Evolutionary conservation across 2,329 filamentous ascomycete genomes (phyloP), one percentile per base, ranked within the genome.

Genomic region (Clonostachys rhizophaga): DNA sequence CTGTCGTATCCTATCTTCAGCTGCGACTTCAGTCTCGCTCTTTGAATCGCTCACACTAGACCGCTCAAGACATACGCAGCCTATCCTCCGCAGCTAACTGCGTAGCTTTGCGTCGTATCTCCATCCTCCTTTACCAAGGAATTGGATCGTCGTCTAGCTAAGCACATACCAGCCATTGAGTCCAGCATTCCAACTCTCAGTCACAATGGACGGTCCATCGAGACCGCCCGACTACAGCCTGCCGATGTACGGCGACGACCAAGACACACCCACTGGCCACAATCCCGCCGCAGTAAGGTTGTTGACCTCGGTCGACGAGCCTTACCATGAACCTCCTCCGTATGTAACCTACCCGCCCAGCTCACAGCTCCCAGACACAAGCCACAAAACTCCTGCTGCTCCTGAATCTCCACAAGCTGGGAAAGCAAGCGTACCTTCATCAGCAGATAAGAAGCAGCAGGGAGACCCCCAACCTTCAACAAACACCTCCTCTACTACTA

Each of bases 301-400:
- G 56, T 67, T 86, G 66, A 84, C 81, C 45, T 83, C 79, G 7
- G 72, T 81, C 62, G 81, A 84, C 58, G 80, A 83, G 42, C 66
- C 74, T n/a, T 54, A 40, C 40, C 50, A 60, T 56, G 68, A 67
- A 66, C 71, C 52, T 47, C 66, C 70, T 60, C 70, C 75, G 79
- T 84, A 84, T 70, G 81, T 84, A 67, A 54, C 54, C 52, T 30
- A 30, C 24, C 24, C 24, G 8, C 58, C 60, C 34, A 35, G 16
- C 44, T 30, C 24, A 10, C 24, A 30, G 9, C 24, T 30, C 24
- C 24, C 24, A 30, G 24, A 30, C 24, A 30, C 9, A 30, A 30
- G 8, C 24, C 24, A 30, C 24, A 30, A 30, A 8, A 33, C 36
- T 45, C 44, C 14, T 18, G 3, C 36, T n/a, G 36, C 36, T n/a